Evolutionary conservation across 2,329 filamentous ascomycete genomes (phyloP).

Genomic region (Xylariaceae sp.): DNA sequence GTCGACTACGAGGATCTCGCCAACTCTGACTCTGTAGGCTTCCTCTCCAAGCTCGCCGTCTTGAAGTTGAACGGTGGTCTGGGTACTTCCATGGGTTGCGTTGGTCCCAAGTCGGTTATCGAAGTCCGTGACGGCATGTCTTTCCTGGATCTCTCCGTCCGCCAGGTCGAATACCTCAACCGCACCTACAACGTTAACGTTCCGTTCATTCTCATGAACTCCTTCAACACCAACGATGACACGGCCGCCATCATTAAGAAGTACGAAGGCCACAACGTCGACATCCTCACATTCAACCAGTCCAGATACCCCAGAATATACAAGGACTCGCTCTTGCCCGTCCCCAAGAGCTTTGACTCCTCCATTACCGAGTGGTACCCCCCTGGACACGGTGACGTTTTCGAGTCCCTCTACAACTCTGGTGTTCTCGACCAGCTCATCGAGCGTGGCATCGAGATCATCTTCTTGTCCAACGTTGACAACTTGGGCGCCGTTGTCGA

Average conservation of each 20-base stretch:
- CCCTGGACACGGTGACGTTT: constrained; percentile 97
- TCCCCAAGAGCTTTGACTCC: constrained; percentile 83
- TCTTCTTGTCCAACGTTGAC: constrained; percentile 99
- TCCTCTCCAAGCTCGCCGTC: constrained; percentile 95
- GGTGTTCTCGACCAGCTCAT: constrained; percentile 95
- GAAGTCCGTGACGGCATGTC: constrained; percentile 99
- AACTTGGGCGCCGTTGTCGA: constrained; percentile 97
- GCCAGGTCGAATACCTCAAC: constrained; percentile 99
- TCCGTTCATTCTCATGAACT: constrained; percentile 99
- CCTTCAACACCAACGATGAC: constrained; percentile 98
- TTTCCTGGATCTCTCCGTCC: constrained; percentile 96
- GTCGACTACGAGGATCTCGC: constrained; percentile 88
- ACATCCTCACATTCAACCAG: constrained; percentile 99
- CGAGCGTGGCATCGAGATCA: constrained; percentile 89
- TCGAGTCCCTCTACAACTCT: constrained; percentile 99
- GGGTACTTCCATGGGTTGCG: constrained; percentile 98
- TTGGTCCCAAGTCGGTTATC: constrained; percentile 98
- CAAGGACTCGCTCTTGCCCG: constrained; percentile 96
- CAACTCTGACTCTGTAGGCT: constrained; percentile 85
- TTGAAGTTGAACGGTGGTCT: constrained; percentile 99
- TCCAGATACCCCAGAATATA: constrained; percentile 95
- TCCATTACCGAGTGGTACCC: constrained; percentile 97
- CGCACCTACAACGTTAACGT: constrained; percentile 96
- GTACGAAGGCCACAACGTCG: constrained; percentile 99
- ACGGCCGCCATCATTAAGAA: constrained; percentile 99